Evolutionary conservation across 345 rosid genomes (phyloP).

Genomic region (Geranium rotundifolium): DNA sequence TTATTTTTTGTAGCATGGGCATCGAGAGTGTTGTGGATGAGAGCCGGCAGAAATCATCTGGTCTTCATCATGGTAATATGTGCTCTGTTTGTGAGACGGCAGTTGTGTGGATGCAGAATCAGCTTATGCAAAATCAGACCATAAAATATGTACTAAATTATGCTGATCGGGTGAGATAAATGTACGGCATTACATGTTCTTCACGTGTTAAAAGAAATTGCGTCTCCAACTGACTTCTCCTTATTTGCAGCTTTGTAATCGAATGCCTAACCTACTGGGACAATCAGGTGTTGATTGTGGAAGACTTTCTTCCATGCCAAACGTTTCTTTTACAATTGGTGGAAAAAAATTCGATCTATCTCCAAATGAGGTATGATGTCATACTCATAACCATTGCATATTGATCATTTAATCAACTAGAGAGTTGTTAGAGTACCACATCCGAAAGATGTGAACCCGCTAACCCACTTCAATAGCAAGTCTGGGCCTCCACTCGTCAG

Average conservation of each 20-base stretch:
- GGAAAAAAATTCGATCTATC: slow-evolving; percentile 54
- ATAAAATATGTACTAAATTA: slow-evolving; percentile 51
- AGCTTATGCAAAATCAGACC: slow-evolving; percentile 64
- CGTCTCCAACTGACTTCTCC: background rate
- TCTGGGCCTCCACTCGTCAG: too few relatives aligned
- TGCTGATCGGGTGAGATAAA: slow-evolving; percentile 37
- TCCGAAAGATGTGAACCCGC: too few relatives aligned
- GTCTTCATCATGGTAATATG: slow-evolving; percentile 31
- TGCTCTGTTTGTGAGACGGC: slow-evolving; percentile 91
- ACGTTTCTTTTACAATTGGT: slow-evolving; percentile 72
- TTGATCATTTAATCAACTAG: too few relatives aligned
- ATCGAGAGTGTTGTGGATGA: slow-evolving; percentile 65
- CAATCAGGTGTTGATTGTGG: slow-evolving; percentile 73
- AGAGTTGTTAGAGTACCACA: too few relatives aligned
- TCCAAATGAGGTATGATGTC: slow-evolving; percentile 50
- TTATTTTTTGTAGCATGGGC: slow-evolving; percentile 34
- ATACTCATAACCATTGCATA: too few relatives aligned
- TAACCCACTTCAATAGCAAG: too few relatives aligned
- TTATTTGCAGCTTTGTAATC: slow-evolving; percentile 59
- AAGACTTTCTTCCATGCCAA: slow-evolving; percentile 61
- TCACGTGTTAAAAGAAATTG: background rate
- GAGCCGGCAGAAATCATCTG: slow-evolving; percentile 28
- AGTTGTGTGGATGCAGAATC: slow-evolving; percentile 83
- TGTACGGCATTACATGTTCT: background rate
- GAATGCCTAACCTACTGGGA: slow-evolving; percentile 78